Base-by-base conservation (phyloP, 495 filamentous ascomycete genomes). In the Monascus purpureus region DNA sequence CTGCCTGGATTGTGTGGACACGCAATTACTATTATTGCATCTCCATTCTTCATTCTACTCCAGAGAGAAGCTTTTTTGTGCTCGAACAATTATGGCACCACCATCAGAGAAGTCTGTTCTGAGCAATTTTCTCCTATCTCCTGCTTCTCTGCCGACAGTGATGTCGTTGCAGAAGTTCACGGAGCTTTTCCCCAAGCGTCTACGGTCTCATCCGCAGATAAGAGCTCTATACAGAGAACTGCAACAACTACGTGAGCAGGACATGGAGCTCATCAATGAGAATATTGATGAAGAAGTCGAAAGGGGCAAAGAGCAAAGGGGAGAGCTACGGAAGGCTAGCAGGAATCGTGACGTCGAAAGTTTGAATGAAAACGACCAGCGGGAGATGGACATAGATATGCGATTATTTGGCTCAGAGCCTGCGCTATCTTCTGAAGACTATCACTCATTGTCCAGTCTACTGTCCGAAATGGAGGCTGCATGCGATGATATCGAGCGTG, bases 221-320 rank as follows among this genome's bases (percentile, higher is more conserved):
- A 69, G 70, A 35, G 60, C 64, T 3, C 59, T 93, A n/a, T 93
- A 90, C 43, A 70, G 77, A 8, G 80, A 88, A 52, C 61, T 92
- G 8, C 77, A 87, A 42, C 65, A 73, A 28, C 67, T 78, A 37
- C 70, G 84, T 12, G 72, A 77, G 35, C 66, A 73, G 26, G 61
- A 80, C 25, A 70, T 79, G 38, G 77, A 85, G 40, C 53, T 57
- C 8, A 73, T 92, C 14, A 65, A 72, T 32, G 63, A 61, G 24
- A 77, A 77, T 34, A 82, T 93, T 41, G 67, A 70, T 23, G 49
- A 55, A 5, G 80, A 93, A 53, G 60, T 72, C 14, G 68, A 67
- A 41, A 58, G 66, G 31, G 78, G 80, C 20, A 69, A 73, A 40
- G 62, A 52, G 12, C 71, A 82, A 39, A 70, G 70, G 36, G 68